phyloP scores from a whole-genome alignment of 1,139 yeast genomes.

The Hemisphaericaspora xylofermentans region DNA sequence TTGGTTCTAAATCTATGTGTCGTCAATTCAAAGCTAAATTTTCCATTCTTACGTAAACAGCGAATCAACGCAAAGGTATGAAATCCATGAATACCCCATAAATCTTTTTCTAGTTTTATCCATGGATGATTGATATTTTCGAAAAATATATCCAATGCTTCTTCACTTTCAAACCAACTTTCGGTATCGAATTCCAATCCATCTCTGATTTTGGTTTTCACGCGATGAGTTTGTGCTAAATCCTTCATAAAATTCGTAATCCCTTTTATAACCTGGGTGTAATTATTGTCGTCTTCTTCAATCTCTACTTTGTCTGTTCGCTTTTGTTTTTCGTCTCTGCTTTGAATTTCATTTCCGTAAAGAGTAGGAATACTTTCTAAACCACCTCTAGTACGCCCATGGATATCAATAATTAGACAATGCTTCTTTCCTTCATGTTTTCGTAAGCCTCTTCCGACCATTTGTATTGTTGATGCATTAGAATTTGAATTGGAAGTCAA shows the following conservation, averaged over 20 bases:
- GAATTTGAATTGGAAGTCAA: constrained; percentile 84
- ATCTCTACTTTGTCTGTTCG: constrained; percentile 24
- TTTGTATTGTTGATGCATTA: constrained; percentile 68
- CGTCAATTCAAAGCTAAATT: constrained; percentile 17
- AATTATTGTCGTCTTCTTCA: constrained; percentile 15
- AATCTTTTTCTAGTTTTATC: constrained; percentile 30
- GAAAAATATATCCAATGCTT: constrained; percentile 17
- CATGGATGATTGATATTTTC: constrained; percentile 20
- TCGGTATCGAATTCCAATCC: constrained; percentile 26
- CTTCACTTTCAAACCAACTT: constrained; percentile 13
- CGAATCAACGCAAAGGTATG: constrained; percentile 20
- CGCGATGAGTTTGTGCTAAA: constrained; percentile 15
- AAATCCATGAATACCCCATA: constrained; percentile 32
- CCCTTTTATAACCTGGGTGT: constrained; percentile 14
- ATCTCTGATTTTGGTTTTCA: constrained; percentile 28
- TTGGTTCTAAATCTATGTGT: constrained; percentile 17
- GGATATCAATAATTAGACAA: constrained; percentile 80
- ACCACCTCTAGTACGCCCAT: constrained; percentile 59
- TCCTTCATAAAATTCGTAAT: constrained; percentile 17
- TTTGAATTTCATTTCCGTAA: constrained; percentile 34
- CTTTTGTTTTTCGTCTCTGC: constrained; percentile 23
- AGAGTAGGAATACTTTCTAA: constrained; percentile 63
- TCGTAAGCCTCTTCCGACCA: constrained; percentile 90
- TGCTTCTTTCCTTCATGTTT: constrained; percentile 56
- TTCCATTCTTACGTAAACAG: constrained; percentile 10